A percentile compares a stretch with the other conserved stretches of the same genome.
These are phyloP conservation scores for Myxozyma geophila DNA, from an alignment of 805 yeast genomes.

Conservation along the genomic window DNA sequence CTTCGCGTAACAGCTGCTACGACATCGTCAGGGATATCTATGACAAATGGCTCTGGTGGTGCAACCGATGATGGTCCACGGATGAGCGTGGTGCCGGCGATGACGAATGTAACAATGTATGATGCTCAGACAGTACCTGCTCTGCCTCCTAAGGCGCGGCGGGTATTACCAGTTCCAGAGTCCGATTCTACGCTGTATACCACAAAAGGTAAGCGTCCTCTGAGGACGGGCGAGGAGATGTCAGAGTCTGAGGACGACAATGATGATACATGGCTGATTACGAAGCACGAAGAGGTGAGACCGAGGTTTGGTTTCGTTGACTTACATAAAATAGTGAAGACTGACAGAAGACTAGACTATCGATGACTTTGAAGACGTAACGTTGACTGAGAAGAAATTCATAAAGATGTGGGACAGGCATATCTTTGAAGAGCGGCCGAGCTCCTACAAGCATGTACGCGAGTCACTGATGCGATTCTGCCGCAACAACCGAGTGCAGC, in stretches of 20 bases:
- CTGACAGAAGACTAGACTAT: constrained; percentile 16
- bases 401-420: constrained; percentile 34
- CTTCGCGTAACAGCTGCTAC: background rate
- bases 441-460: constrained; percentile 26
- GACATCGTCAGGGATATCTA: background rate
- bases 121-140: constrained; percentile 30
- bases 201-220: constrained; percentile 25
- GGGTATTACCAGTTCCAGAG: constrained; percentile 28
- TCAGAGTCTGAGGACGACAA: constrained; percentile 33
- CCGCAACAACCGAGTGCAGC: constrained; percentile 15
- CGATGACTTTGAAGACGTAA: constrained; percentile 34
- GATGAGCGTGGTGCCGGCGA: constrained; percentile 3
- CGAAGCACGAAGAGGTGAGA: constrained; percentile 30
- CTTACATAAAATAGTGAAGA: background rate
- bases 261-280: constrained; percentile 29
- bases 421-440: constrained; percentile 33
- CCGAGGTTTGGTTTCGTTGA: background rate
- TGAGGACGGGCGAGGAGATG: constrained; percentile 28
- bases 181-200: constrained; percentile 18
- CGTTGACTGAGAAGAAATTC: constrained; percentile 27
- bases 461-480: constrained; percentile 32
- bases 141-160: constrained; percentile 26
- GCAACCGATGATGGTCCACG: constrained; percentile 5
- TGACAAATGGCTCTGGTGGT: background rate
- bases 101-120: background rate